phyloP scores from a whole-genome alignment of 2,329 filamentous ascomycete species.

The Aplosporella prunicola region DNA sequence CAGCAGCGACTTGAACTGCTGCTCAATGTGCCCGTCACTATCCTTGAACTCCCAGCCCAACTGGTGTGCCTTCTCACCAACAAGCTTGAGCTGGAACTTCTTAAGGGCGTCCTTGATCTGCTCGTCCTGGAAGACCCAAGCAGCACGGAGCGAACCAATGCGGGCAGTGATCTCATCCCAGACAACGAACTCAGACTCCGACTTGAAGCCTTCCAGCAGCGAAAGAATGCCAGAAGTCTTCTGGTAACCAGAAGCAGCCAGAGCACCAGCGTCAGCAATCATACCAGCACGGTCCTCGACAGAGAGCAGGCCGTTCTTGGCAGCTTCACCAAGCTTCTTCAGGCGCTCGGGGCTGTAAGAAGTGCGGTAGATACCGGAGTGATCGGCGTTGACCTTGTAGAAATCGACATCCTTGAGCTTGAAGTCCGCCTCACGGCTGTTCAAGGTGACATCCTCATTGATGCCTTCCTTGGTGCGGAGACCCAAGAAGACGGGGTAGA shows the following conservation, averaged over 20 bases:
- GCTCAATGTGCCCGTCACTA: constrained; percentile 75
- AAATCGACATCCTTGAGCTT: constrained; percentile 73
- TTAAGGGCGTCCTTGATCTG: constrained; percentile 66
- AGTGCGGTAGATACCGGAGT: constrained; percentile 85
- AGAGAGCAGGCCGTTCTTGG: constrained; percentile 66
- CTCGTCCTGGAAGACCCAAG: constrained; percentile 82
- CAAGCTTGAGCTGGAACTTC: constrained; percentile 70
- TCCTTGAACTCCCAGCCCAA: constrained; percentile 83
- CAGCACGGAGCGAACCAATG: constrained; percentile 65
- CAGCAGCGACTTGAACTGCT: constrained; percentile 89
- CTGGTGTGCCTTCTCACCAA: constrained; percentile 71
- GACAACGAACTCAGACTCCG: constrained; percentile 80
- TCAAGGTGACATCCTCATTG: constrained; percentile 64
- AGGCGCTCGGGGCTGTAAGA: constrained; percentile 77
- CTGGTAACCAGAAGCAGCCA: constrained; percentile 84
- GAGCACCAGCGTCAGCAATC: constrained; percentile 78
- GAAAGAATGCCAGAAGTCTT: constrained; percentile 84
- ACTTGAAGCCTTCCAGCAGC: constrained; percentile 72
- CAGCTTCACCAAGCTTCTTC: constrained; percentile 77
- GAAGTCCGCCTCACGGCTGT: constrained; percentile 64
- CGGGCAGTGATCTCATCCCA: constrained; percentile 87
- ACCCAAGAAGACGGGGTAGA: constrained; percentile 85
- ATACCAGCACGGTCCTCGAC: constrained; percentile 92
- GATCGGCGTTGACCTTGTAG: constrained; percentile 94
- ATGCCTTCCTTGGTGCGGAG: constrained; percentile 77